Conservation (phyloP, 805 yeast species). For the Grigorovia yakushimaensis region DNA sequence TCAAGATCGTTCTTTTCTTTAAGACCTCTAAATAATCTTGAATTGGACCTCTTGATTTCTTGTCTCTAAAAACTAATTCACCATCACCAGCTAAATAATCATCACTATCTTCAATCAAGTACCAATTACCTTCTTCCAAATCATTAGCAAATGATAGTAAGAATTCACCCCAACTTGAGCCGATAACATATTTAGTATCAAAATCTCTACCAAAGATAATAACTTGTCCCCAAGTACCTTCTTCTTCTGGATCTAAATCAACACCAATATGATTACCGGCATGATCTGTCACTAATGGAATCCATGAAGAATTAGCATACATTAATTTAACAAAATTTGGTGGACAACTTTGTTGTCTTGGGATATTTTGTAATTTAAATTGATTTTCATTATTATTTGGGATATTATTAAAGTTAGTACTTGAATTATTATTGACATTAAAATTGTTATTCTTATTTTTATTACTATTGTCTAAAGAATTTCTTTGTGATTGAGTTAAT, state of each 20-base stretch:
- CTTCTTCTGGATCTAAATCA: conserved; percentile 74
- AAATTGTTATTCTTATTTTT: conserved; percentile 3
- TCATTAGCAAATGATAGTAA: conserved; percentile 76
- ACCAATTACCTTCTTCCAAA: conserved; percentile 74
- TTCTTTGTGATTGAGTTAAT: not conserved
- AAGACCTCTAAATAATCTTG: conserved; percentile 34
- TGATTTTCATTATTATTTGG: conserved; percentile 11
- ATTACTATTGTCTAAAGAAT: conserved; percentile 4
- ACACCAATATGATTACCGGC: conserved; percentile 88
- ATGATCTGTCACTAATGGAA: conserved; percentile 80
- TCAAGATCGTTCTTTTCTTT: conserved; percentile 26
- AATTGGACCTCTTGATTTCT: conserved; percentile 39
- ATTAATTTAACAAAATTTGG: conserved; percentile 60
- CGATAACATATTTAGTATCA: conserved; percentile 79
- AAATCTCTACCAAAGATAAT: conserved; percentile 90
- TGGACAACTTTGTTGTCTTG: conserved; percentile 64
- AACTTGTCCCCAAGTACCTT: conserved; percentile 82
- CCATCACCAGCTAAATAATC: conserved; percentile 68
- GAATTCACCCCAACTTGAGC: conserved; percentile 85
- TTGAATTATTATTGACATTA: too few relatives aligned
- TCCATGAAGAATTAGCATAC: conserved; percentile 88
- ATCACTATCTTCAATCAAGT: conserved; percentile 53
- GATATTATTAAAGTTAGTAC: not conserved
- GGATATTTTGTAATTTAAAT: conserved; percentile 34
- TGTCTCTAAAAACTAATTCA: conserved; percentile 60